Conservation (phyloP, 2,329 filamentous ascomycete genomes). For the Hymenoscyphus occultus region DNA sequence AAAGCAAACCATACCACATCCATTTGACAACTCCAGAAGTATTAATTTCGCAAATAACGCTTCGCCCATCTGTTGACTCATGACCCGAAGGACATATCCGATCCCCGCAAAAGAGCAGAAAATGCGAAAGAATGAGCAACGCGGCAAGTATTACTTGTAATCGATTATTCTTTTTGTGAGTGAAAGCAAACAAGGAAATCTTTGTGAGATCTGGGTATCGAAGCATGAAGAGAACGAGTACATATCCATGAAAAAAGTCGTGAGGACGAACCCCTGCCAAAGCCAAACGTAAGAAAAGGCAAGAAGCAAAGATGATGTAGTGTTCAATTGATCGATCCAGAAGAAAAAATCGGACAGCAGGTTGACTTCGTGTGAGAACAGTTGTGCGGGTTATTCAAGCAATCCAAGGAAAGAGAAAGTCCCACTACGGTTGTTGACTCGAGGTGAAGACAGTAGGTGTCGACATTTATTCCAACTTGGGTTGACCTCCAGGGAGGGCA, state of each 20-base stretch:
- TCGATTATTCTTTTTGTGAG: constrained; percentile 1
- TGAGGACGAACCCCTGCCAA: neutral
- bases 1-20: constrained; percentile 2
- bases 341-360: neutral
- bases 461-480: neutral
- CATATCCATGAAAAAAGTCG: neutral
- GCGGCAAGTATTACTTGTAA: neutral
- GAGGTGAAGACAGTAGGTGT: neutral
- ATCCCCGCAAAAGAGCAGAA: constrained; percentile 1
- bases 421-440: constrained; percentile 1
- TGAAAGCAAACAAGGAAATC: neutral
- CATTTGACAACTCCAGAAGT: neutral
- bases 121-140: constrained; percentile 2
- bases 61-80: neutral
- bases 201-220: neutral
- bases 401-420: constrained; percentile 1
- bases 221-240: neutral
- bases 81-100: neutral
- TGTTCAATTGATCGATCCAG: neutral
- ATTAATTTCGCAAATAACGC: neutral
- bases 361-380: constrained; percentile 2
- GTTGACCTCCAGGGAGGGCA: constrained; percentile 22
- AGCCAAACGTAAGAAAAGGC: neutral
- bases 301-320: neutral
- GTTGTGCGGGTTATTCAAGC: neutral